Base-by-base conservation (phyloP, 495 filamentous ascomycete genomes). In the Penicillium coffeae region DNA sequence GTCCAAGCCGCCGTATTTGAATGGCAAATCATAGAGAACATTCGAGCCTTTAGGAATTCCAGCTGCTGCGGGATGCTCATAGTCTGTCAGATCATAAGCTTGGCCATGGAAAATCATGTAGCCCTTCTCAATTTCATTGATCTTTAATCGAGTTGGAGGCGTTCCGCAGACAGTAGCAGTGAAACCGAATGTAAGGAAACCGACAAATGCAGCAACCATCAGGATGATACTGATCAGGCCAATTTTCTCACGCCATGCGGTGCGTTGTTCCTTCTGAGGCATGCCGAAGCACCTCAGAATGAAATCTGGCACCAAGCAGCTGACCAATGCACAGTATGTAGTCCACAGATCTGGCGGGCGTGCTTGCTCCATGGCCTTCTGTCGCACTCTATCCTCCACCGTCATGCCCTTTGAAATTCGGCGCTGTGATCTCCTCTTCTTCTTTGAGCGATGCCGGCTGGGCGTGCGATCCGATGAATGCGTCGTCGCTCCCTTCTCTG, bases 221-320 rank as follows among this genome's bases (percentile, higher is more conserved):
- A 95, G 56, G 60, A 99, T 97, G 59, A 97, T 80, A 71, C 89
- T 94, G 63, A 96, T 87, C 46, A 99, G 73, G 5, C 94, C 94
- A 77, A 99, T 95, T 78, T 99, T 99, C 66, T 99, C 94, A 47
- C 94, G 83, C 94, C 94, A 99, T 14, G 94, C 94, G 54, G 89
- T 80, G 51, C 91, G 88, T 64, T 96, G 90, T 14, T 82, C 89
- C 67, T 87, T 93, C 38, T 85, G 71, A n/a, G 86, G 81, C 76
- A 88, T 95, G 30, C 90, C 91, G 58, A 89, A 89, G 63, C 90
- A 96, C 43, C 72, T 77, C 33, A 99, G 70, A 13, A 95, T 66
- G 45, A 89, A 85, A 58, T 90, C 88, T 0, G 94, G 94, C 47
- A 85, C 87, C 89, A 94, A 96, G 57, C 96, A 97, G 1, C 93